A percentile compares a stretch with the other conserved stretches of the same genome.
Conservation (phyloP, 768 basidiomycete species). For the Podaxis mareebaensis region DNA sequence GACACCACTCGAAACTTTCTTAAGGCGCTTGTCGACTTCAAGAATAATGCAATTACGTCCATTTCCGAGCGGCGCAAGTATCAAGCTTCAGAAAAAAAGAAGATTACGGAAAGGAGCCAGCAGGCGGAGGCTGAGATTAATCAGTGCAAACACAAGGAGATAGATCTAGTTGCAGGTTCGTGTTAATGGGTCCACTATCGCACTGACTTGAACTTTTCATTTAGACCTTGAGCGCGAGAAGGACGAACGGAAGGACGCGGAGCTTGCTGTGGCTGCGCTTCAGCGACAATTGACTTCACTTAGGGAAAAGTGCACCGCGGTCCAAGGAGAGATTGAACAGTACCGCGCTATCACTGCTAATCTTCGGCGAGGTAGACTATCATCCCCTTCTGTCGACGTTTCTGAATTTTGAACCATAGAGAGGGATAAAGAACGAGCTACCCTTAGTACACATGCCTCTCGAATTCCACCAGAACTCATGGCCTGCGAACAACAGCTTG, state of each 20-base stretch:
- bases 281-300: constrained; percentile 68
- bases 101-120: constrained; percentile 58
- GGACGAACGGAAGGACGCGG: constrained; percentile 71
- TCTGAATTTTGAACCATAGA: constrained; percentile 39
- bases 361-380: constrained; percentile 58
- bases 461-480: constrained; percentile 55
- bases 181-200: constrained; percentile 8
- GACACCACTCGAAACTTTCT: constrained; percentile 70
- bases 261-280: constrained; percentile 57
- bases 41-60: constrained; percentile 65
- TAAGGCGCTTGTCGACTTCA: constrained; percentile 71
- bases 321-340: constrained; percentile 74
- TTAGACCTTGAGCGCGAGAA: constrained; percentile 68
- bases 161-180: constrained; percentile 77
- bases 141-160: constrained; percentile 75
- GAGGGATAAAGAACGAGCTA: constrained; percentile 62
- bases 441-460: constrained; percentile 54
- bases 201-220: not conserved
- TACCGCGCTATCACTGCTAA: constrained; percentile 62
- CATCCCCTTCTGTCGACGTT: not conserved
- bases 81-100: constrained; percentile 64
- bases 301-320: constrained; percentile 54
- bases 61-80: constrained; percentile 67
- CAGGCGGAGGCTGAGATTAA: constrained; percentile 69
- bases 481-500: constrained; percentile 55